Percentiles rank a stretch among this genome's conserved stretches.
Evolutionary conservation across 2,329 filamentous ascomycete species (phyloP).

Genomic region (Aspergillus tamarii): DNA sequence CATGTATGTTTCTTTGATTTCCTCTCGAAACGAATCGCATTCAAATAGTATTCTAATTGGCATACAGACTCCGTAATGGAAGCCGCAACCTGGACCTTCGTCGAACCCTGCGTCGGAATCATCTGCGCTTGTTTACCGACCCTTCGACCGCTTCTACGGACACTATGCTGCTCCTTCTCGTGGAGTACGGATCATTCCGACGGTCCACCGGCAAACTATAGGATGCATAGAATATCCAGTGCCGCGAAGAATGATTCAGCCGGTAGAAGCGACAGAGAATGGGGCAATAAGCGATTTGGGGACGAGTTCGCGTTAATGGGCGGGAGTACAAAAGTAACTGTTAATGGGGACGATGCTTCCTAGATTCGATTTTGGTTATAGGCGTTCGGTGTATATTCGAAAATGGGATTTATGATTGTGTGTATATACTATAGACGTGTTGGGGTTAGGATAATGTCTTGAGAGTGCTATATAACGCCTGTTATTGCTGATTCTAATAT

Average conservation of each 20-base stretch:
- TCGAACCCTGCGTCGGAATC: slow-evolving; percentile 7
- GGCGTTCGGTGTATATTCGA: neutral
- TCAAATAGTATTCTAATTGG: neutral
- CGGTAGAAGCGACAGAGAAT: neutral
- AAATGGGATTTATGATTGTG: neutral
- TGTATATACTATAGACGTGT: neutral
- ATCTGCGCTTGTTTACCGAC: slow-evolving; percentile 10
- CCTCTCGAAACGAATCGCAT: neutral
- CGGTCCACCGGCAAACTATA: neutral
- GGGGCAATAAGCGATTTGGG: neutral
- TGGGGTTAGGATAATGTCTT: neutral
- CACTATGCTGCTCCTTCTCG: neutral
- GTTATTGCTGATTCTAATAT: neutral
- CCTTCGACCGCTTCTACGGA: slow-evolving; percentile 1
- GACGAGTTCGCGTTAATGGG: slow-evolving; percentile 5
- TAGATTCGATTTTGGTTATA: neutral
- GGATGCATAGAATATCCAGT: slow-evolving; percentile 3
- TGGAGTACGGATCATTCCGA: slow-evolving; percentile 5
- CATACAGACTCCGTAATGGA: slow-evolving; percentile 4
- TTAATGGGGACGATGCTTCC: neutral
- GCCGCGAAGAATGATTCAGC: neutral
- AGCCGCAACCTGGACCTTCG: slow-evolving; percentile 7
- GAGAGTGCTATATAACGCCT: neutral
- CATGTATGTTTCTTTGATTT: neutral
- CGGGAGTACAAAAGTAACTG: neutral